Evolutionary conservation across 305 asterid genomes (phyloP), one percentile per base, ranked within the genome.

Genomic region (Ajuga reptans): DNA sequence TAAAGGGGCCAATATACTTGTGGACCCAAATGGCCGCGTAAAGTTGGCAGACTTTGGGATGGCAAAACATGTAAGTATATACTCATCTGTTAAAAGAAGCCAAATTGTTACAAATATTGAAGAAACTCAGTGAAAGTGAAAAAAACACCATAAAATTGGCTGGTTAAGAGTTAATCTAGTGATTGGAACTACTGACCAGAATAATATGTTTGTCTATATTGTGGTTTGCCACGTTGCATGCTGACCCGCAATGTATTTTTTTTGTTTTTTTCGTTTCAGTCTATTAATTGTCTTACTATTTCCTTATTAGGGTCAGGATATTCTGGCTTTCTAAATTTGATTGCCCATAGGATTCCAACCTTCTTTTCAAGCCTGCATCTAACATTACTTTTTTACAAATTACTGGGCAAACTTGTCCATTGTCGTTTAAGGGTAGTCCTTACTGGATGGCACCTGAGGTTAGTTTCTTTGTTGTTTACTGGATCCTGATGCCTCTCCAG

Each of bases 391-490:
- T 68, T 59, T 74, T 71, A 68, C 91, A 91, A 96, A 87, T 91
- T 57, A 75, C 96, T 14, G 95, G 96, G 72, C 95, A 86, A 54
- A 80, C 95, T 47, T 84, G 95, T 75, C 89, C 89, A 29, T 73
- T 91, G 67, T 87, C 97, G 0, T 87, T 87, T 66, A 87, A 91
- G 84, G 96, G 96, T 64, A 91, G 96, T 82, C 96, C 97, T 57
- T 94, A 94, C 72, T 89, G 99, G 99, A 91, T 94, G 99, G 97
- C 97, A 64, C 97, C 99, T 15, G 97, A 90, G 97, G 97, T 93
- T 65, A 69, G 86, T 64, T 61, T 49, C 16, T 60, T 54, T 55
- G 53, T 67, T 24, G 6, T 37, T 43, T 46, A 49, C 55, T 50
- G 49, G 60, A 67, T 34, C 31, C 33, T 8, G 37, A 67, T 10